These are phyloP conservation scores for Apiospora hydei DNA, from an alignment of 2,329 filamentous ascomycete genomes.

Conservation along the genomic window DNA sequence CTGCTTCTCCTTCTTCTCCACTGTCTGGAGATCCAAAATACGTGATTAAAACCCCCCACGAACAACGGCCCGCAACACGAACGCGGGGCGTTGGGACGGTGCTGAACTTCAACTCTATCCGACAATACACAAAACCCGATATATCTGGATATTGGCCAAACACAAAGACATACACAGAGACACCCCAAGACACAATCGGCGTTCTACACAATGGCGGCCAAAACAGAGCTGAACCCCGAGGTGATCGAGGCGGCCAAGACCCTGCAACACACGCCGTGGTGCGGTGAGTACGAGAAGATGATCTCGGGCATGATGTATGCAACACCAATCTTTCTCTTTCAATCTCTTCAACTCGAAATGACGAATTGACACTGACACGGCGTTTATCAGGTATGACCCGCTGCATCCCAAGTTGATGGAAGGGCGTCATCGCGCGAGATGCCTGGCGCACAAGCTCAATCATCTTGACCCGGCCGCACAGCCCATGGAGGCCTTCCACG, in stretches of 20 bases:
- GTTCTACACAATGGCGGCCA: slow-evolving; percentile 43
- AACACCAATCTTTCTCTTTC: too few species aligned
- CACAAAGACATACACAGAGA: too few species aligned
- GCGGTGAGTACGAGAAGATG: slow-evolving; percentile 70
- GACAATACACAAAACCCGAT: background rate
- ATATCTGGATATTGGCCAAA: background rate
- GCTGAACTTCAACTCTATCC: background rate
- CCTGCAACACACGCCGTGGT: slow-evolving; percentile 60
- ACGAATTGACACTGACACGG: too few species aligned
- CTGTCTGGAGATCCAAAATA: background rate
- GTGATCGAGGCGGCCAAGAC: slow-evolving; percentile 54
- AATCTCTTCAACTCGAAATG: too few species aligned
- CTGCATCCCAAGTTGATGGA: slow-evolving; percentile 55
- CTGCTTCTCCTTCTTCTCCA: background rate
- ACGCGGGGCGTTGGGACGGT: background rate
- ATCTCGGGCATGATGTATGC: slow-evolving; percentile 70
- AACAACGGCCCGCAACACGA: slow-evolving; percentile 16
- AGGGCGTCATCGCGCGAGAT: slow-evolving; percentile 61
- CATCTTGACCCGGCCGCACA: slow-evolving; percentile 58
- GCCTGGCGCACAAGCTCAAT: slow-evolving; percentile 66
- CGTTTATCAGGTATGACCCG: slow-evolving; percentile 55
- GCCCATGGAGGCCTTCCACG: slow-evolving; percentile 47
- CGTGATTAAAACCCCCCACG: slow-evolving; percentile 5
- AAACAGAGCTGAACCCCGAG: slow-evolving; percentile 47
- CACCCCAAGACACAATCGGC: background rate